A percentile compares a stretch with the other conserved stretches of the same genome.
Evolutionary conservation across 805 yeast genomes (phyloP).

Genomic region (Jamesozyma spencerorum): DNA sequence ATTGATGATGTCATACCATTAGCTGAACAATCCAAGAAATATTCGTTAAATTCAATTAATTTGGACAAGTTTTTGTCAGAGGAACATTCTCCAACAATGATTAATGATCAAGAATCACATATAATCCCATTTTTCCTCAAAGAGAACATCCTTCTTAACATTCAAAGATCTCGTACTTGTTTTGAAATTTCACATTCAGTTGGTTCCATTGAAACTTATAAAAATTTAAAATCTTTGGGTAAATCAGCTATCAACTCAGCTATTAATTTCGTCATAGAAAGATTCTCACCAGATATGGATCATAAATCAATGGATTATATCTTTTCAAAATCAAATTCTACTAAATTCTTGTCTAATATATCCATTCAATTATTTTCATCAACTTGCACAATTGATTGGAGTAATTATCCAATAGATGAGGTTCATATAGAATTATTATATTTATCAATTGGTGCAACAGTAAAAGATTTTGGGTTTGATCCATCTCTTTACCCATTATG

Average conservation of each 20-base stretch:
- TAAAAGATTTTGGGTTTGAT: conserved; percentile 77
- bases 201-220: conserved; percentile 33
- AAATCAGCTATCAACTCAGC: conserved; percentile 44
- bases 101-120: background rate
- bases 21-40: conserved; percentile 15
- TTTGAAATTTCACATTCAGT: conserved; percentile 14
- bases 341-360: background rate
- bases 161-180: conserved; percentile 59
- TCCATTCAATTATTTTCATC: background rate
- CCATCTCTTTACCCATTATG: conserved; percentile 52
- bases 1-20: conserved; percentile 17
- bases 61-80: conserved; percentile 1
- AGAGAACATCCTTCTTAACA: conserved; percentile 35
- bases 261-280: conserved; percentile 52
- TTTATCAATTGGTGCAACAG: conserved; percentile 49
- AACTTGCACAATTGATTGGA: background rate
- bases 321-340: background rate
- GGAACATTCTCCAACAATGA: background rate
- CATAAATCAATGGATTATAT: background rate
- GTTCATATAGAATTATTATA: background rate
- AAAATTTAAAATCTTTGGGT: conserved; percentile 51
- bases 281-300: conserved; percentile 33
- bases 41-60: background rate
- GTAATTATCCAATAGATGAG: background rate
- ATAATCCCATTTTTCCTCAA: conserved; percentile 20